A percentile compares a stretch with the other conserved stretches of the same genome.
phyloP scores from a whole-genome alignment of 305 asterid genomes.

The Vinca major region DNA sequence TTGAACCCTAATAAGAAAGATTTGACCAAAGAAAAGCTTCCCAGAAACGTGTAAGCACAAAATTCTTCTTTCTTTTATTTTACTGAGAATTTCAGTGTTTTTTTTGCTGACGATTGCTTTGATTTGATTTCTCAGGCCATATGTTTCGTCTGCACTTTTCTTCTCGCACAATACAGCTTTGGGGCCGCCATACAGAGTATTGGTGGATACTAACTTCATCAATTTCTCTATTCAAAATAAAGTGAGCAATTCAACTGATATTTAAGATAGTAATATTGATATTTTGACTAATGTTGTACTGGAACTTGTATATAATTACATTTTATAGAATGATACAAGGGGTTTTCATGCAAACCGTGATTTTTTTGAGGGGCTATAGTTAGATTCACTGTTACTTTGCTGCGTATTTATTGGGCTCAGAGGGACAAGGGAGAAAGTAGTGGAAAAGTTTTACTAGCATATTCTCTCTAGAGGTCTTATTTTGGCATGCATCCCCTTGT shows the following conservation, averaged over 20 bases:
- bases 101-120: background rate
- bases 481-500: too few species aligned
- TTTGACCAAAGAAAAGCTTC: conserved; percentile 64
- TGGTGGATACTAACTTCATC: conserved; percentile 95
- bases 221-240: conserved; percentile 95
- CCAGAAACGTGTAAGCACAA: conserved; percentile 69
- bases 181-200: conserved; percentile 87
- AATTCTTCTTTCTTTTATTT: background rate
- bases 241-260: conserved; percentile 36
- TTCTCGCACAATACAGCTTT: conserved; percentile 79
- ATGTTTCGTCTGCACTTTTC: conserved; percentile 79
- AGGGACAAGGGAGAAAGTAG: too few species aligned
- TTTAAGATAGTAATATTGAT: too few species aligned
- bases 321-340: too few species aligned
- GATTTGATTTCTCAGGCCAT: conserved; percentile 48
- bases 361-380: too few species aligned
- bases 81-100: conserved; percentile 13
- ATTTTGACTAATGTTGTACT: too few species aligned
- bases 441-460: too few species aligned
- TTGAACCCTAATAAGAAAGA: conserved; percentile 85
- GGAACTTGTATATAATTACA: too few species aligned
- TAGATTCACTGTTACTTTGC: too few species aligned
- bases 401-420: too few species aligned
- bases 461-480: too few species aligned
- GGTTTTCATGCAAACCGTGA: too few species aligned